Evolutionary conservation across 805 yeast genomes (phyloP).

Genomic region (Pichia californica): DNA sequence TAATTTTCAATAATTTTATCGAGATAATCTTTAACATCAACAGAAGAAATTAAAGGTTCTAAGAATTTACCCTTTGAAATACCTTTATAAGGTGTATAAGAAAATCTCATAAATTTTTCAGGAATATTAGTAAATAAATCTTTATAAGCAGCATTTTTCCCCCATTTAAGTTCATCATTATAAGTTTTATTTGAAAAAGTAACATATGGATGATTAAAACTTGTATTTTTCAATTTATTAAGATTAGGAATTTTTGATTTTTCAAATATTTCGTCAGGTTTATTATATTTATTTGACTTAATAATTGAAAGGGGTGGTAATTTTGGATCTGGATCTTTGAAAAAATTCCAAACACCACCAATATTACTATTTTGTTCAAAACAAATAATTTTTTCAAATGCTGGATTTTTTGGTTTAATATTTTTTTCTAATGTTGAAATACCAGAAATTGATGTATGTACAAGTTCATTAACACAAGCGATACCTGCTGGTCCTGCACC

Average conservation of each 20-base stretch:
- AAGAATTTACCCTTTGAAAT: slow-evolving; percentile 8
- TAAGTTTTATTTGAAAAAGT: slow-evolving; percentile 5
- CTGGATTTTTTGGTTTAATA: slow-evolving; percentile 14
- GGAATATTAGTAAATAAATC: slow-evolving; percentile 39
- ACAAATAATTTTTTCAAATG: slow-evolving; percentile 31
- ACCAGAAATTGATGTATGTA: slow-evolving; percentile 25
- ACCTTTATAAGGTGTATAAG: slow-evolving; percentile 23
- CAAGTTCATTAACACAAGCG: slow-evolving; percentile 29
- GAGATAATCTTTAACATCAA: slow-evolving; percentile 14
- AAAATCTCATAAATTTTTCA: slow-evolving; percentile 33
- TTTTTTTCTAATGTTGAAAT: slow-evolving; percentile 12
- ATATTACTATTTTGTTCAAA: slow-evolving; percentile 34
- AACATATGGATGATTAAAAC: slow-evolving; percentile 30
- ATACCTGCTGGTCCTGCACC: slow-evolving; percentile 39
- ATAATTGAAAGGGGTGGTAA: slow-evolving; percentile 11
- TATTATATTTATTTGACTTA: slow-evolving; percentile 5
- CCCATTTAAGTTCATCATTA: slow-evolving; percentile 30
- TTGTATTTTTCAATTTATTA: slow-evolving; percentile 21
- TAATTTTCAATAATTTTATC: slow-evolving; percentile 16
- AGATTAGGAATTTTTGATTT: slow-evolving; percentile 8
- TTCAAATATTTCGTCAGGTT: slow-evolving; percentile 17
- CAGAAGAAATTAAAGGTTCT: slow-evolving; percentile 15
- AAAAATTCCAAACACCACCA: slow-evolving; percentile 37
- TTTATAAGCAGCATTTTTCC: slow-evolving; percentile 32
- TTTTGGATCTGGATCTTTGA: slow-evolving; percentile 18